Percentiles rank a stretch among this genome's conserved stretches.
Conservation (phyloP, 768 basidiomycete species). For the Boletus reticuloceps region DNA sequence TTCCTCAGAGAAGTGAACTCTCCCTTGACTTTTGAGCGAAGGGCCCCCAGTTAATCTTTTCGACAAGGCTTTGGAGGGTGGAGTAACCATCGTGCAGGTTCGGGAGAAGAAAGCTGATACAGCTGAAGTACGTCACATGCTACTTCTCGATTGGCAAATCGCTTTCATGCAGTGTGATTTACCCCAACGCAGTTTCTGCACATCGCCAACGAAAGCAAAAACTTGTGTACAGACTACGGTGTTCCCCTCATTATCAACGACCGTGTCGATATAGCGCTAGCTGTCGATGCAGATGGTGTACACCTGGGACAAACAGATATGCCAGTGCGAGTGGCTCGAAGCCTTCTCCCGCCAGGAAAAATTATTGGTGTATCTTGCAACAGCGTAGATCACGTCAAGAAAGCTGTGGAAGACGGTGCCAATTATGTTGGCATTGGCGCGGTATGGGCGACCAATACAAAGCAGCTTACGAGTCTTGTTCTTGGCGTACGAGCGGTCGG, state of each 20-base stretch:
- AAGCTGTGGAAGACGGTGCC: slow-evolving; percentile 60
- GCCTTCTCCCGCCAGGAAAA: slow-evolving; percentile 61
- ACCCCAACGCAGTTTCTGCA: slow-evolving; percentile 59
- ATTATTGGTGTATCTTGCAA: slow-evolving; percentile 84
- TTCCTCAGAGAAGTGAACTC: slow-evolving; percentile 67
- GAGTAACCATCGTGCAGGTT: slow-evolving; percentile 87
- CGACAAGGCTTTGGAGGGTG: slow-evolving; percentile 72
- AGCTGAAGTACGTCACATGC: slow-evolving; percentile 54
- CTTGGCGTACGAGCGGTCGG: slow-evolving; percentile 77
- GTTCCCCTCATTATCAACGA: slow-evolving; percentile 88
- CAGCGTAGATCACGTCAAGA: slow-evolving; percentile 57
- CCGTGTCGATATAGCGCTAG: slow-evolving; percentile 83
- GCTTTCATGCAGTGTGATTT: not conserved
- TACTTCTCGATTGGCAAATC: not conserved
- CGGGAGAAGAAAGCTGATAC: slow-evolving; percentile 86
- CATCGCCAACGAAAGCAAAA: slow-evolving; percentile 67
- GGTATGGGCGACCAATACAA: slow-evolving; percentile 78
- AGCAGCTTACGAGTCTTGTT: slow-evolving; percentile 60
- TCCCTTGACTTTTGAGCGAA: not conserved
- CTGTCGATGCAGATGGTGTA: slow-evolving; percentile 72
- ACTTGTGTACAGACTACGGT: slow-evolving; percentile 68
- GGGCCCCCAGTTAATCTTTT: not conserved
- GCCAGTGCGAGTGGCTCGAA: slow-evolving; percentile 61
- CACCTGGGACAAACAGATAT: slow-evolving; percentile 92
- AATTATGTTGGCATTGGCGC: slow-evolving; percentile 92